Conservation (phyloP, 345 rosid species). For the thale cress (Arabidopsis thaliana) region TAIR10.1 NC_003076.8:3199001-3199500, state of each 20-base stretch:
- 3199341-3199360: conserved; percentile 64
- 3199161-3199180: background rate
- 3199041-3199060: conserved; percentile 6
- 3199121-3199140: conserved; percentile 14
- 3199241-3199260: conserved; percentile 69
- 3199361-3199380: conserved; percentile 71
- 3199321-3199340: conserved; percentile 66
- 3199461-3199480: conserved; percentile 67
- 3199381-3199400: conserved; percentile 69
- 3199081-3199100: conserved; percentile 12
- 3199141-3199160: conserved; percentile 30
- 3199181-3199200: conserved; percentile 10
- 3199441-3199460: conserved; percentile 73
- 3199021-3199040: conserved; percentile 15
- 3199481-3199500: conserved; percentile 61
- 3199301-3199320: conserved; percentile 63
- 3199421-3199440: conserved; percentile 76
- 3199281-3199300: conserved; percentile 72
- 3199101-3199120: conserved; percentile 22
- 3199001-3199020: conserved; percentile 23
- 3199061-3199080: conserved; percentile 33
- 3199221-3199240: conserved; percentile 64
- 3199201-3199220: conserved; percentile 55
- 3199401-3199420: conserved; percentile 62
- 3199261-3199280: conserved; percentile 72